Base-by-base conservation (phyloP, 805 yeast genomes). In the Metschnikowia peoriensis region DNA sequence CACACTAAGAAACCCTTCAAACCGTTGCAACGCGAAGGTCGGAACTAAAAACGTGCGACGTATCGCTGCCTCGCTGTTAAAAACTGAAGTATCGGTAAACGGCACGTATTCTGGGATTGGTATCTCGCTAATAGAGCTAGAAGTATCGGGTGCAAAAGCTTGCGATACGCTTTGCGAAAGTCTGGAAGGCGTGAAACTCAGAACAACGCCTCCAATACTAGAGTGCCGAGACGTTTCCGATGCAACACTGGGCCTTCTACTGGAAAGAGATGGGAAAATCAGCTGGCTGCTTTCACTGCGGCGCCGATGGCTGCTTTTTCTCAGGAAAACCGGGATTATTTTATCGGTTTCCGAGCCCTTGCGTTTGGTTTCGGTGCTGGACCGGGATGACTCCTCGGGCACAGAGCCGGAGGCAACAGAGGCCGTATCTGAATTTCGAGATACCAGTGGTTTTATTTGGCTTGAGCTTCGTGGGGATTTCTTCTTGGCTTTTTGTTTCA, bases 181-280 rank as follows among this genome's bases (percentile, higher is more conserved):
- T 72, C 69, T 57, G 69, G 77, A 52, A 66, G 72, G 63, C 66
- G 70, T 47, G 14, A 46, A 40, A n/a, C 35, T 38, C 32, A 44
- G 40, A 16, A 40, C 10, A 5, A 28, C 8, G n/a, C 41, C 47
- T 16, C 40, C 39, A 7, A 11, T 11, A 16, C 42, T 49, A n/a
- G 44, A 34, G 32, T 16, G 15, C 6, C 52, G 38, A 9, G 52
- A 50, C 8, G 29, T 15, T n/a, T 51, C 50, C 6, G 50, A 46
- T 6, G 40, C 50, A 32, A 11, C 41, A 28, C 53, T 51, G 22
- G 53, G 15, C 15, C 50, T 17, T 11, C 53, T 43, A 22, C 47
- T 42, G 9, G 47, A 16, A 9, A 45, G 29, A 15, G 44, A 41
- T 7, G 53, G 47, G 29, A 43, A 39, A 14, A 17, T 7, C 44